Conservation (phyloP, 257 asterid genomes). For the Solanum tarapatanum region DNA sequence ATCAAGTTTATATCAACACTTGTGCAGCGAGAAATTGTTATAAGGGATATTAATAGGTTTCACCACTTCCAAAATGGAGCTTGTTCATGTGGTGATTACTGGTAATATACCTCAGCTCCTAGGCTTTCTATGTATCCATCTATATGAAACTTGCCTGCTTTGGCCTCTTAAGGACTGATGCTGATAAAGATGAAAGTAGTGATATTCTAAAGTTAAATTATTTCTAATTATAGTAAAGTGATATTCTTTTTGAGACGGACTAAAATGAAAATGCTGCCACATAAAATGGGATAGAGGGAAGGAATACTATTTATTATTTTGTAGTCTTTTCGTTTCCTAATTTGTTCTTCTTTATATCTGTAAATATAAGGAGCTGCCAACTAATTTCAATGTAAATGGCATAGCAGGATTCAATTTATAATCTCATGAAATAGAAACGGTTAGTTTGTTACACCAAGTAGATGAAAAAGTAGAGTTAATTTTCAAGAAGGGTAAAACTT, state of each 20-base stretch:
- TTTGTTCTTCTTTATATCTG: neutral
- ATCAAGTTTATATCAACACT: conserved; percentile 48
- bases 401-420: neutral
- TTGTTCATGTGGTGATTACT: conserved; percentile 86
- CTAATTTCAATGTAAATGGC: neutral
- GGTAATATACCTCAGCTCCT: conserved; percentile 33
- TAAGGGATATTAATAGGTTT: conserved; percentile 69
- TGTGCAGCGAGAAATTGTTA: conserved; percentile 44
- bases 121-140: neutral
- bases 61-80: conserved; percentile 63
- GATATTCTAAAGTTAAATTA: too few species aligned
- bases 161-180: neutral
- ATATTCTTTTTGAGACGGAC: too few species aligned
- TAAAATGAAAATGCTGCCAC: neutral
- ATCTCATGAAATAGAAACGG: too few species aligned
- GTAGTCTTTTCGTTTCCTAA: neutral
- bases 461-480: too few species aligned
- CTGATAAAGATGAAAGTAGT: neutral
- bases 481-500: too few species aligned
- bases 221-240: too few species aligned
- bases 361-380: neutral
- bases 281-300: neutral
- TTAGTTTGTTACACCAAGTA: too few species aligned
- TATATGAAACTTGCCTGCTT: neutral
- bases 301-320: too few species aligned